A percentile compares a stretch with the other conserved stretches of the same genome.
phyloP scores from a whole-genome alignment of 805 yeast genomes.

The Candida yuanshanica region DNA sequence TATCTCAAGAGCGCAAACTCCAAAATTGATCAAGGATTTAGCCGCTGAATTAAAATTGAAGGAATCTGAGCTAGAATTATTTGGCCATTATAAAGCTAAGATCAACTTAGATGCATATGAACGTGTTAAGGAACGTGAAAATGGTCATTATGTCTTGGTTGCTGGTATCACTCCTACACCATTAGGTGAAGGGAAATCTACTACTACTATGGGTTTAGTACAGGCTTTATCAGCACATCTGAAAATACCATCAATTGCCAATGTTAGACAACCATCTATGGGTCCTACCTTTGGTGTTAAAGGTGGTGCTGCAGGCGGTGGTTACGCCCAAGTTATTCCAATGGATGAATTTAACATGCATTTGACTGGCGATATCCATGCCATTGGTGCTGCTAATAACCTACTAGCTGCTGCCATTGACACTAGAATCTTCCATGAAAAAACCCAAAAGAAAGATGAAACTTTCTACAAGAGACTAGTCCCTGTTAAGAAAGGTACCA shows the following conservation, averaged over 20 bases:
- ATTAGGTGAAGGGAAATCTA: conserved; percentile 80
- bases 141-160: conserved; percentile 70
- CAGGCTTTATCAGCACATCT: conserved; percentile 78
- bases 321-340: conserved; percentile 81
- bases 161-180: conserved; percentile 88
- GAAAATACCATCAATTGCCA: conserved; percentile 64
- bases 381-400: conserved; percentile 77
- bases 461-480: conserved; percentile 71
- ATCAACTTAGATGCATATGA: conserved; percentile 59
- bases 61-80: conserved; percentile 65
- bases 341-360: conserved; percentile 88
- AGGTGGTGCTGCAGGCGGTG: conserved; percentile 93
- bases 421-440: conserved; percentile 80
- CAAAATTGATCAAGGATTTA: conserved; percentile 61
- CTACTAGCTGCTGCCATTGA: conserved; percentile 81
- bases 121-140: conserved; percentile 50
- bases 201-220: conserved; percentile 77
- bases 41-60: conserved; percentile 66
- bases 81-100: conserved; percentile 73
- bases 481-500: conserved; percentile 65
- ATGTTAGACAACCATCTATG: conserved; percentile 84
- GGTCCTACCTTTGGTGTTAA: conserved; percentile 86
- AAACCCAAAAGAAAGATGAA: conserved; percentile 63
- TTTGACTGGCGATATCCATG: conserved; percentile 82
- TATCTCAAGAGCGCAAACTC: conserved; percentile 70